Evolutionary conservation across 2,329 filamentous ascomycete genomes (phyloP).

Genomic region (Aspergillaceae sp.): DNA sequence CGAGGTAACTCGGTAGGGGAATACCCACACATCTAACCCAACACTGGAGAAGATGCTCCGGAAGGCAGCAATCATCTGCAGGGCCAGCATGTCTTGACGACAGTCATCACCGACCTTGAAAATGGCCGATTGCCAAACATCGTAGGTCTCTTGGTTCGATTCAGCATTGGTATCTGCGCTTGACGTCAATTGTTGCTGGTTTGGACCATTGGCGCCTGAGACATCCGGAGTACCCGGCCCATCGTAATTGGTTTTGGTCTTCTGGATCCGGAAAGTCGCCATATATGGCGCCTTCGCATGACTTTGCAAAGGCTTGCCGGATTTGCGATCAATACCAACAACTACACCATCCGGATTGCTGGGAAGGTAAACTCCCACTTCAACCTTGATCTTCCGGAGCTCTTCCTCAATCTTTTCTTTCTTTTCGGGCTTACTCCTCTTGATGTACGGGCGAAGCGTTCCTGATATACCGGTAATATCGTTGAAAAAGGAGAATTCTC

Average conservation of each 20-base stretch:
- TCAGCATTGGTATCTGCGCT: constrained; percentile 7
- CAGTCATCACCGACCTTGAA: constrained; percentile 99
- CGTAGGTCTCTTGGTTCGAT: constrained; percentile 53
- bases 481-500: constrained; percentile 96
- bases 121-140: constrained; percentile 98
- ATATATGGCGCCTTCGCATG: constrained; percentile 98
- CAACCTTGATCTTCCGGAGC: constrained; percentile 90
- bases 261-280: constrained; percentile 96
- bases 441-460: constrained; percentile 88
- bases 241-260: constrained; percentile 45
- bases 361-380: constrained; percentile 92
- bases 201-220: constrained; percentile 18
- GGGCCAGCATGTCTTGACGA: constrained; percentile 86
- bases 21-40: constrained; percentile 92
- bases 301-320: constrained; percentile 91
- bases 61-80: constrained; percentile 98
- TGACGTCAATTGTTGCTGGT: constrained; percentile 17
- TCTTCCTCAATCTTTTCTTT: constrained; percentile 99
- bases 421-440: constrained; percentile 87
- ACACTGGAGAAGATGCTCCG: constrained; percentile 93
- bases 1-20: constrained; percentile 92
- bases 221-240: constrained; percentile 18
- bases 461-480: constrained; percentile 94
- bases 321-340: constrained; percentile 95
- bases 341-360: constrained; percentile 96